phyloP scores from a whole-genome alignment of 352 stramenopile species.

The Peronospora farinosa region DNA sequence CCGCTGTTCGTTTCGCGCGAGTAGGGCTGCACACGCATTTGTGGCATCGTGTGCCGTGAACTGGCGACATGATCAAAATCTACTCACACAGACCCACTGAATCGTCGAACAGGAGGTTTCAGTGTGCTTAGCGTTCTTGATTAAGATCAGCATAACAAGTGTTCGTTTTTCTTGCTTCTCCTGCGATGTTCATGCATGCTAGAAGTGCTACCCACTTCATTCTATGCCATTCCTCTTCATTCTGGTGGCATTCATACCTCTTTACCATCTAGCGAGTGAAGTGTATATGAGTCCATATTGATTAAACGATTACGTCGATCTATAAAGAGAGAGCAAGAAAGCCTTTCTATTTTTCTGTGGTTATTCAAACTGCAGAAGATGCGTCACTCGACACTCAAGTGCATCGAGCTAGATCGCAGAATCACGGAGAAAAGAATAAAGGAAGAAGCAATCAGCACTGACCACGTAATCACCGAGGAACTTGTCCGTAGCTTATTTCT shows the following conservation, averaged over 20 bases:
- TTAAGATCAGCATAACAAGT: slow-evolving; percentile 1
- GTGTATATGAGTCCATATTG: neutral
- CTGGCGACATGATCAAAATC: slow-evolving; percentile 5
- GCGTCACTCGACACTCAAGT: slow-evolving; percentile 18
- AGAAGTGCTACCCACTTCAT: too few relatives aligned
- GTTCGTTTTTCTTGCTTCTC: neutral
- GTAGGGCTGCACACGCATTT: slow-evolving; percentile 17
- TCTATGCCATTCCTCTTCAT: too few relatives aligned
- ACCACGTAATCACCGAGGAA: slow-evolving; percentile 25
- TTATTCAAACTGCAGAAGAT: slow-evolving; percentile 38
- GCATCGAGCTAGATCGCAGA: slow-evolving; percentile 21
- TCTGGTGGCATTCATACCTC: too few relatives aligned
- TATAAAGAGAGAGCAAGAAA: slow-evolving; percentile 15
- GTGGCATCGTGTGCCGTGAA: slow-evolving; percentile 1
- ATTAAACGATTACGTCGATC: neutral
- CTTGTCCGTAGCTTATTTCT: slow-evolving; percentile 32
- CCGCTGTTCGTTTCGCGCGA: slow-evolving; percentile 87
- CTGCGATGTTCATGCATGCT: too few relatives aligned
- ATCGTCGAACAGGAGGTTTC: slow-evolving; percentile 2
- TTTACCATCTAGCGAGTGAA: too few relatives aligned
- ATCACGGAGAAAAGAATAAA: slow-evolving; percentile 27
- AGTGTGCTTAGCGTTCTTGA: slow-evolving; percentile 9
- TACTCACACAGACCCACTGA: neutral
- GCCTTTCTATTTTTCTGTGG: slow-evolving; percentile 39
- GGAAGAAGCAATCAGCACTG: slow-evolving; percentile 7